phyloP scores from a whole-genome alignment of 192 early-diverging fungal genomes.

The Coemansia sp. region DNA sequence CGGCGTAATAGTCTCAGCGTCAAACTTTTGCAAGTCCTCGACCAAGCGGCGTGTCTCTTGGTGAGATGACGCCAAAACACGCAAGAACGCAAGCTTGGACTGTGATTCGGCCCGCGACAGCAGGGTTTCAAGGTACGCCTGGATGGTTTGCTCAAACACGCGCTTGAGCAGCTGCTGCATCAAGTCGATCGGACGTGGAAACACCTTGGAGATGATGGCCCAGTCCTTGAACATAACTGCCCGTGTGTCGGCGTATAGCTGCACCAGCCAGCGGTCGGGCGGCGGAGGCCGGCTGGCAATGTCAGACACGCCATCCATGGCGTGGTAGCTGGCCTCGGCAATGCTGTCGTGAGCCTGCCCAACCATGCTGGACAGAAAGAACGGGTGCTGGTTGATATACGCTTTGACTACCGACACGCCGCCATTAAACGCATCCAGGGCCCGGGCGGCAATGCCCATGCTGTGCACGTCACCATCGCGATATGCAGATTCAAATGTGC shows the following conservation, averaged over 20 bases:
- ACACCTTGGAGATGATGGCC: conserved; percentile 87
- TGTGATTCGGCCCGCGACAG: conserved; percentile 65
- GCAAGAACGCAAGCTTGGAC: conserved; percentile 78
- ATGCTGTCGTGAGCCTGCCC: conserved; percentile 57
- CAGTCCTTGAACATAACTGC: conserved; percentile 84
- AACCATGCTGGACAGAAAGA: conserved; percentile 83
- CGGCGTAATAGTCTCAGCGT: conserved; percentile 59
- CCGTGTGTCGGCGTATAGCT: conserved; percentile 82
- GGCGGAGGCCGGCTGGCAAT: conserved; percentile 55
- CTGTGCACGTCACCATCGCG: conserved; percentile 63
- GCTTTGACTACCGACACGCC: conserved; percentile 90
- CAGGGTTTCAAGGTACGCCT: conserved; percentile 83
- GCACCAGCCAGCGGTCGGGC: conserved; percentile 66
- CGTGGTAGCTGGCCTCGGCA: conserved; percentile 48
- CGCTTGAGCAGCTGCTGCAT: conserved; percentile 93
- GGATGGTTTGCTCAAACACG: conserved; percentile 95
- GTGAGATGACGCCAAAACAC: conserved; percentile 71
- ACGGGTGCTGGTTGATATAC: conserved; percentile 97
- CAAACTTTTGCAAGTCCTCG: conserved; percentile 76
- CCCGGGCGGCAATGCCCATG: conserved; percentile 78
- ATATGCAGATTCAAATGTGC: conserved; percentile 85
- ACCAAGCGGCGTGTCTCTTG: conserved; percentile 70
- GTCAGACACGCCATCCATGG: conserved; percentile 47
- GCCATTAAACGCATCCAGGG: conserved; percentile 92
- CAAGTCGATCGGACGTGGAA: conserved; percentile 84